Conservation (phyloP, 2,329 filamentous ascomycete species). For the Ambrosiella xylebori region DNA sequence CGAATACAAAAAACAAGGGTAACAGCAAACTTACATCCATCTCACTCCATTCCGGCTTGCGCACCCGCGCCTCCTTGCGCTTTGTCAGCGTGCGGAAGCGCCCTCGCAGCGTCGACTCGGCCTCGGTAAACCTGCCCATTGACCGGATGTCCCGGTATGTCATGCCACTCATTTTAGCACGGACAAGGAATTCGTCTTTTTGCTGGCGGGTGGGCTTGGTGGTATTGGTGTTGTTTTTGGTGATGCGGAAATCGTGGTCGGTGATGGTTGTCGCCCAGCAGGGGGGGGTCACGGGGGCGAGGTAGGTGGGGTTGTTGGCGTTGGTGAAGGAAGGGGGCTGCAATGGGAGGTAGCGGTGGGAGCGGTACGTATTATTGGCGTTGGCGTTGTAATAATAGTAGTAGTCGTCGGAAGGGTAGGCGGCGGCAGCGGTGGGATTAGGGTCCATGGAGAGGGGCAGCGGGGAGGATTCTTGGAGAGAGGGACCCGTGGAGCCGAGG, state of each 20-base stretch:
- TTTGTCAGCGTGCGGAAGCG: slow-evolving; percentile 50
- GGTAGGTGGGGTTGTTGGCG: not conserved
- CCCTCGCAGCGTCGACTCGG: slow-evolving; percentile 57
- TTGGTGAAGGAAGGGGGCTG: not conserved
- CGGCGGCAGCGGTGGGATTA: not conserved
- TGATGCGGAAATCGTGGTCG: slow-evolving; percentile 4
- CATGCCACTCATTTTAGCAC: slow-evolving; percentile 36
- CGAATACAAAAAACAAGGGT: not conserved
- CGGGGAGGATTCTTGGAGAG: not conserved
- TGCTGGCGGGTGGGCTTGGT: slow-evolving; percentile 4
- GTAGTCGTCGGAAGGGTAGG: not conserved
- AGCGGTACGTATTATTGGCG: too few relatives aligned
- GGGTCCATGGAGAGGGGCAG: not conserved
- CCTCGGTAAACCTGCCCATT: slow-evolving; percentile 38
- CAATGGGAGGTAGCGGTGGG: not conserved
- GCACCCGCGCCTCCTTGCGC: slow-evolving; percentile 39
- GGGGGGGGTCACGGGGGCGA: not conserved
- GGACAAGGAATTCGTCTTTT: slow-evolving; percentile 34
- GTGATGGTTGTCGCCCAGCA: not conserved
- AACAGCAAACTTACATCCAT: slow-evolving; percentile 39
- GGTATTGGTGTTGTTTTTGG: slow-evolving; percentile 2
- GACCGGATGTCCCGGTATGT: slow-evolving; percentile 48
- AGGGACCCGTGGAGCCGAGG: not conserved
- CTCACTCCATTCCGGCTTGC: slow-evolving; percentile 46
- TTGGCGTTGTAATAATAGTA: too few relatives aligned